Evolutionary conservation across 2,329 filamentous ascomycete genomes (phyloP), one percentile per base, ranked within the genome.

Genomic region (Alternaria sp.): DNA sequence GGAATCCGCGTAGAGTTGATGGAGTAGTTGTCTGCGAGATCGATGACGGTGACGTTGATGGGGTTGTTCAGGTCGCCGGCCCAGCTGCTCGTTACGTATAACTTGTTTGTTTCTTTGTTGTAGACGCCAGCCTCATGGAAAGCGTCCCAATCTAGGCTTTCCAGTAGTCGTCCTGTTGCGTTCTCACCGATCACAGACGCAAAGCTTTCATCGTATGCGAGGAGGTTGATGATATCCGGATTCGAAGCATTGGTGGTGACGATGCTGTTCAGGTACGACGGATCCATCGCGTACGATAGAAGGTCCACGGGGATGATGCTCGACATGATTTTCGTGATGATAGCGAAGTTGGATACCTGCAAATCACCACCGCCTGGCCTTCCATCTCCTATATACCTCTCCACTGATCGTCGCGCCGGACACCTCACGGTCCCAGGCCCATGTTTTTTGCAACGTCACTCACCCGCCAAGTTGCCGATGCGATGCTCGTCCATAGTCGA

Each of bases 31-130:
- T 84, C 83, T 25, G 60, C 56, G 6, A 86, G 75, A 55, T 76
- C 76, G 50, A 80, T 65, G 36, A 79, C 64, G 4, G 77, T 80
- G 46, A 79, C 65, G 54, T 79, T 80, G 66, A 77, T 79, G 15
- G 73, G 75, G 56, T 79, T 72, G 21, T 73, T 58, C 6, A 77
- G 61, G 28, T 66, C 62, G 6, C 67, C 70, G 7, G 66, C 65
- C 66, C 71, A 79, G 64, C 83, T 83, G 62, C 77, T 79, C 3
- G 81, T 82, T 17, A 83, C 77, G 66, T 82, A 83, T 7, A 83
- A 60, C 21, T 77, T 78, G 64, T 82, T 79, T 6, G 75, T 75
- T 12, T 69, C 65, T 40, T 72, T 67, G 65, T 76, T 75, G 67
- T 77, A 79, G 9, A 76, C 72, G 8, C 77, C 77, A 23, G 73